phyloP scores from a whole-genome alignment of 441 rosid species.

The Kokia cookei region DNA sequence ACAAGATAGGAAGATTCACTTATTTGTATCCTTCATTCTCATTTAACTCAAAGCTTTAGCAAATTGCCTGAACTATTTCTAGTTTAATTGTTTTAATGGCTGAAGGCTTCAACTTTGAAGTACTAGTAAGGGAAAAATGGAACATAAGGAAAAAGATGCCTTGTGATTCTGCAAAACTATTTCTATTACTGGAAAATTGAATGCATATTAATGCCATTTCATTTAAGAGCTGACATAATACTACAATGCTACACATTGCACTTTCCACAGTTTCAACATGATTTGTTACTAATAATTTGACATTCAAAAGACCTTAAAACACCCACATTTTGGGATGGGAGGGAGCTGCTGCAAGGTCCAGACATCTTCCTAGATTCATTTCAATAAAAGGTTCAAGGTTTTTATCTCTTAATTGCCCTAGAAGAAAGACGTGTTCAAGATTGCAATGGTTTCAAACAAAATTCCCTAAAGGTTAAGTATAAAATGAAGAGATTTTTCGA shows the following conservation, averaged over 20 bases:
- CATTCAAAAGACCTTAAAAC: background rate
- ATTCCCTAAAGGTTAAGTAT: no score
- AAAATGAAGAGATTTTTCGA: no score
- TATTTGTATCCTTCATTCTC: background rate
- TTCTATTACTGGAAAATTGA: background rate
- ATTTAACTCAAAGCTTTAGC: background rate
- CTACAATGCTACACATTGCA: background rate
- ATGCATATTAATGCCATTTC: background rate
- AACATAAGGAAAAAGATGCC: no score
- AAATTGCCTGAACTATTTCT: background rate
- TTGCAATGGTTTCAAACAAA: no score
- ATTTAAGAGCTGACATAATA: background rate
- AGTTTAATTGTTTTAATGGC: background rate
- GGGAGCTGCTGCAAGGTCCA: background rate
- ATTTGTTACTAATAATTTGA: background rate
- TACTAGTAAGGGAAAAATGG: background rate
- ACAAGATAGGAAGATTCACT: conserved; percentile 17
- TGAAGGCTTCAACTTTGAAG: background rate
- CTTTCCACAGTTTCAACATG: background rate
- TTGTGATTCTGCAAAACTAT: background rate
- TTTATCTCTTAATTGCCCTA: background rate
- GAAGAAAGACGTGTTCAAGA: background rate
- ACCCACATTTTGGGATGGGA: background rate
- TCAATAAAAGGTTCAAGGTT: background rate
- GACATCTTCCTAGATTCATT: background rate